A percentile compares a stretch with the other conserved stretches of the same genome.
These are phyloP conservation scores for Didymosphaeria variabile DNA, from an alignment of 2,329 filamentous ascomycete genomes.

Conservation along the genomic window DNA sequence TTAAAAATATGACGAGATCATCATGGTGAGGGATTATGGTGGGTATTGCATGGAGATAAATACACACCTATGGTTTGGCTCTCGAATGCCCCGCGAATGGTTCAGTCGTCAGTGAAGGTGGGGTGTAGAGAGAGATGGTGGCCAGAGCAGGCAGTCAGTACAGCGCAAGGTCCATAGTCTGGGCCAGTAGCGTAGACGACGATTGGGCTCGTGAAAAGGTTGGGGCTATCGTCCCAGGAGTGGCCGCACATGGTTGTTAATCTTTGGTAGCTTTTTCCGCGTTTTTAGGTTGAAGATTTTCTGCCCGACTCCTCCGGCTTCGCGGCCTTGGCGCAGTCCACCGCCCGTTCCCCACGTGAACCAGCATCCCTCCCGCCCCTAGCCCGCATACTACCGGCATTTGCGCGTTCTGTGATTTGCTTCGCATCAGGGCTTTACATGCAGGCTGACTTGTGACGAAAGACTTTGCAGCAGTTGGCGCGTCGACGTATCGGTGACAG, in stretches of 20 bases:
- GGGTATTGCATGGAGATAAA: background rate
- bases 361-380: background rate
- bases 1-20: constrained; percentile 48
- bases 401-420: constrained; percentile 4
- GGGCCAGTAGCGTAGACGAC: constrained; percentile 14
- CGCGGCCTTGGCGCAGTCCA: constrained; percentile 11
- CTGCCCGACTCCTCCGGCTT: constrained; percentile 12
- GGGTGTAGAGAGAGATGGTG: constrained; percentile 16
- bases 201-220: constrained; percentile 18
- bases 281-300: constrained; percentile 19
- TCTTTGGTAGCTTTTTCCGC: constrained; percentile 13
- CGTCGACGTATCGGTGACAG: background rate
- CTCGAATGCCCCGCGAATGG: constrained; percentile 4
- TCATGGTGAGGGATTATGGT: constrained; percentile 33
- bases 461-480: background rate
- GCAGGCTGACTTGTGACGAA: constrained; percentile 12
- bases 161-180: constrained; percentile 22
- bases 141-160: constrained; percentile 26
- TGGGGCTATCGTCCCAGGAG: constrained; percentile 20
- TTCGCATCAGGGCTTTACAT: background rate
- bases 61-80: constrained; percentile 25
- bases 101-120: constrained; percentile 21
- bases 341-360: constrained; percentile 11
- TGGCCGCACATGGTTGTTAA: constrained; percentile 25
- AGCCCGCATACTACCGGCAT: background rate